Conservation (phyloP, 2,329 filamentous ascomycete genomes). For the Ascocoryne sarcoides region DNA sequence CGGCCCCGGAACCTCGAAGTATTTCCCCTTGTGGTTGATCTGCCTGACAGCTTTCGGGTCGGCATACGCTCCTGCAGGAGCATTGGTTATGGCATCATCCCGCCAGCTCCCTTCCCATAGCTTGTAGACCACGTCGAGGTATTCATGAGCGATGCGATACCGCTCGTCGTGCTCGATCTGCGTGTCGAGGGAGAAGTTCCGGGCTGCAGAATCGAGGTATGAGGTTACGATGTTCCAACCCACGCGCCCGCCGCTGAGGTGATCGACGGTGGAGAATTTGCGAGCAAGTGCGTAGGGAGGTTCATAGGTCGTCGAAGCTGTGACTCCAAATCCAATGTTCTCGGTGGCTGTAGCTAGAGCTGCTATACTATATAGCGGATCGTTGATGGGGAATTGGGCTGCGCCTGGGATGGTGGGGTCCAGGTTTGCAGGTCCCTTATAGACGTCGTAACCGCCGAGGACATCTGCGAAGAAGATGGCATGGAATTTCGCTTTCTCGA, state of each 20-base stretch:
- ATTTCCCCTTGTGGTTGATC: constrained; percentile 58
- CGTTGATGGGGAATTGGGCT: constrained; percentile 64
- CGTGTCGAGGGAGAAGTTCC: constrained; percentile 49
- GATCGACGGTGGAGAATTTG: constrained; percentile 23
- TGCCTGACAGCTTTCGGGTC: constrained; percentile 48
- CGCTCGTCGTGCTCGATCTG: constrained; percentile 59
- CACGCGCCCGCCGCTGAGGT: constrained; percentile 48
- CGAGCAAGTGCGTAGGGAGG: constrained; percentile 17
- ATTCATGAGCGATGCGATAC: constrained; percentile 57
- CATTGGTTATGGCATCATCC: constrained; percentile 47
- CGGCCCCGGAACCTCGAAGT: constrained; percentile 54
- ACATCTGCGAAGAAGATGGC: constrained; percentile 62
- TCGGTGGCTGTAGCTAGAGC: constrained; percentile 61
- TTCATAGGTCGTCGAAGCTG: constrained; percentile 59
- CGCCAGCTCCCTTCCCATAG: constrained; percentile 23
- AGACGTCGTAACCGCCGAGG: constrained; percentile 61
- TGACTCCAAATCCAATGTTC: constrained; percentile 61
- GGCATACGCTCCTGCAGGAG: constrained; percentile 50
- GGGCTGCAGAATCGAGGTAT: constrained; percentile 57
- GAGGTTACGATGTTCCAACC: constrained; percentile 51
- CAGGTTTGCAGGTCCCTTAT: constrained; percentile 51
- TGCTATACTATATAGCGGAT: constrained; percentile 53
- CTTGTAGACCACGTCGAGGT: constrained; percentile 33
- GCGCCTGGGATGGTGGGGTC: constrained; percentile 51
- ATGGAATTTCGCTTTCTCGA: constrained; percentile 55